A percentile compares a stretch with the other conserved stretches of the same genome.
These are phyloP conservation scores for Diaporthe eres DNA, from an alignment of 2,329 filamentous ascomycete species.

Conservation along the genomic window DNA sequence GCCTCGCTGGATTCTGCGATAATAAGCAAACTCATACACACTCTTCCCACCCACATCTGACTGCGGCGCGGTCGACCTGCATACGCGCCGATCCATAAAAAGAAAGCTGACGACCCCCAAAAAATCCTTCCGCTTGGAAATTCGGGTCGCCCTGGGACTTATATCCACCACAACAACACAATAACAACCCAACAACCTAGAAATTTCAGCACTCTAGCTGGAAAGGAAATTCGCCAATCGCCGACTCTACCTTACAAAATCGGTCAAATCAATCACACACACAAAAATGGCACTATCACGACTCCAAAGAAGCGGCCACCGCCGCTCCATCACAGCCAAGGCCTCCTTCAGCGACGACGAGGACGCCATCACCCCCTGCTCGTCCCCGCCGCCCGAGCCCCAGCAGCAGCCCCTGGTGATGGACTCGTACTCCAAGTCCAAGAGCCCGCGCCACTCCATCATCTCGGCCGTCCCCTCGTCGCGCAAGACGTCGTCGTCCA, in stretches of 20 bases:
- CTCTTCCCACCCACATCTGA: conserved; percentile 36
- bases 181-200: not conserved
- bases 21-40: conserved; percentile 31
- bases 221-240: not conserved
- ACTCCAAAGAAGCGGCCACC: conserved; percentile 9
- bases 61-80: conserved; percentile 31
- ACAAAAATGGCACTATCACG: conserved; percentile 26
- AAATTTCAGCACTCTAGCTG: not conserved
- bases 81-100: conserved; percentile 42
- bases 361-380: conserved; percentile 44
- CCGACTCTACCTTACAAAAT: not conserved
- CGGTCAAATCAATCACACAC: not conserved
- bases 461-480: conserved; percentile 16
- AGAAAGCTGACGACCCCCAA: conserved; percentile 34
- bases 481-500: conserved; percentile 27
- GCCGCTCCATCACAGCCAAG: conserved; percentile 36
- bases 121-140: conserved; percentile 17
- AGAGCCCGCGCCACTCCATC: conserved; percentile 16
- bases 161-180: conserved; percentile 17
- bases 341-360: conserved; percentile 44
- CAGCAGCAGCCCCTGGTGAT: conserved; percentile 16
- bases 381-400: conserved; percentile 36
- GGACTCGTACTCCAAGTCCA: not conserved
- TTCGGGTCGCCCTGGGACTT: conserved; percentile 14
- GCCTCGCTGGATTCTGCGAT: conserved; percentile 19